phyloP scores from a whole-genome alignment of 176 grass and related monocot species.

The Triticum turgidum region DNA sequence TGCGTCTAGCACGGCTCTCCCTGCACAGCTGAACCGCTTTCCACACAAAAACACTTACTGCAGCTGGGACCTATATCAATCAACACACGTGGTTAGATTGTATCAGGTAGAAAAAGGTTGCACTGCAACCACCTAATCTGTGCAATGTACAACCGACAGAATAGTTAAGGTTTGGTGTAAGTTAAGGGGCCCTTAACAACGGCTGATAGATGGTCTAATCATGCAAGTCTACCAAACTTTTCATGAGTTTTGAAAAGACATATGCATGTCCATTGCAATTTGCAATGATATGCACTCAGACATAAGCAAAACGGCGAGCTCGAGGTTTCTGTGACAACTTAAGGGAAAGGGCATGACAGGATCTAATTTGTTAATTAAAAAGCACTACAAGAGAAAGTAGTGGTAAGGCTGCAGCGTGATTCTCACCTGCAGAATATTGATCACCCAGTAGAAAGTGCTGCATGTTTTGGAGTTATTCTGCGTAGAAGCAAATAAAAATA shows the following conservation, averaged over 20 bases:
- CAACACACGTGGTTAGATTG: background rate
- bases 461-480: constrained; percentile 79
- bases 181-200: background rate
- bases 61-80: constrained; percentile 60
- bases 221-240: background rate
- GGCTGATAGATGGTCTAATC: background rate
- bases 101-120: background rate
- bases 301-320: background rate
- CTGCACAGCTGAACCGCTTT: constrained; percentile 59
- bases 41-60: constrained; percentile 67
- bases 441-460: constrained; percentile 77
- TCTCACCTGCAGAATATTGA: constrained; percentile 81
- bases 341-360: background rate
- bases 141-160: background rate
- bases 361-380: background rate
- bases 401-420: background rate
- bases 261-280: background rate
- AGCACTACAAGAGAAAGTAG: background rate
- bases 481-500: background rate
- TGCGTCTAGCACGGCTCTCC: constrained; percentile 65
- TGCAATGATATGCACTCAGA: constrained; percentile 1
- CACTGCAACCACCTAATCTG: background rate
- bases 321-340: background rate
- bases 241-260: constrained; percentile 8
- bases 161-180: background rate